phyloP scores from a whole-genome alignment of 192 early-diverging fungal species.

The Funneliformis geosporum region DNA sequence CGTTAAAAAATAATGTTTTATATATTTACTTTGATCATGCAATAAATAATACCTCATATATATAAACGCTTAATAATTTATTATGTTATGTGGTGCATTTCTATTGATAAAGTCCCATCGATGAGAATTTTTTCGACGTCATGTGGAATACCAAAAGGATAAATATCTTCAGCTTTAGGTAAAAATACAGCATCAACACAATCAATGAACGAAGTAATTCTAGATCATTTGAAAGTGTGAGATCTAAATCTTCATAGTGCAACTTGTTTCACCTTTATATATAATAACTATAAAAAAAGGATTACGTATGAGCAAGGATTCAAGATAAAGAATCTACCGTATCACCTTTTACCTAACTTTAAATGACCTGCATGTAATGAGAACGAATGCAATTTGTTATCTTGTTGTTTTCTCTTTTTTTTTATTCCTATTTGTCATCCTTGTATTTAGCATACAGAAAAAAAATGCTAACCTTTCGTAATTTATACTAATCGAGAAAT shows the following conservation, averaged over 20 bases:
- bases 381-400: conserved; percentile 78
- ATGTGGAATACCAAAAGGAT: conserved; percentile 87
- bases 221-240: conserved; percentile 80
- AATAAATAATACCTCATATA: no score
- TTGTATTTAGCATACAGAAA: no score
- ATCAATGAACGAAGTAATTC: conserved; percentile 54
- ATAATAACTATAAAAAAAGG: neutral
- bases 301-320: neutral
- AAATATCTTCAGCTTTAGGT: conserved; percentile 85
- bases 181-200: conserved; percentile 61
- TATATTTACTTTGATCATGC: no score
- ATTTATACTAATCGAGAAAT: no score
- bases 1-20: no score
- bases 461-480: no score
- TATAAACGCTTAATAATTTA: no score
- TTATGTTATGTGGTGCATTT: no score
- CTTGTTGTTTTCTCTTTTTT: no score
- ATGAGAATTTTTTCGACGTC: conserved; percentile 67
- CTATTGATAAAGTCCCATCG: no score
- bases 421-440: no score
- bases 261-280: conserved; percentile 60
- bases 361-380: conserved; percentile 92
- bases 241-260: conserved; percentile 91
- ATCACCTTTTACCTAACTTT: conserved; percentile 58
- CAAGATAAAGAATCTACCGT: neutral